phyloP scores from a whole-genome alignment of 345 rosid species.

The Eucalyptus polyanthemos region DNA sequence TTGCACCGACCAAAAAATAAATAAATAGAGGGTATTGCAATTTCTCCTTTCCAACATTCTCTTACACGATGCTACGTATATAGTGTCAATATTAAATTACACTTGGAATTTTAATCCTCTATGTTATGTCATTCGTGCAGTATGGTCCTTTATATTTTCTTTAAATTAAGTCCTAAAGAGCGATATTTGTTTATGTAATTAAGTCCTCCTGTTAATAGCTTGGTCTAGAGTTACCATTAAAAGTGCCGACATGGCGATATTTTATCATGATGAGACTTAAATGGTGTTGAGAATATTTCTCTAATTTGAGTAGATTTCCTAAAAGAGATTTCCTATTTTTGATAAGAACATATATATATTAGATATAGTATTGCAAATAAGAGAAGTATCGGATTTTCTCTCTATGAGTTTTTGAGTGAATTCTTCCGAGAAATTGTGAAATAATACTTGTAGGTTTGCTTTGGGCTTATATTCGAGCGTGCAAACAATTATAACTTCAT shows the following conservation, averaged over 20 bases:
- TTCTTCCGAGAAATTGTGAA: background rate
- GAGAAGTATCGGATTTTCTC: background rate
- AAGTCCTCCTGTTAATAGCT: fast-evolving
- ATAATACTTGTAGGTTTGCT: background rate
- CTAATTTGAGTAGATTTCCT: background rate
- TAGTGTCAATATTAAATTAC: background rate
- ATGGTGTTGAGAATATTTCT: background rate
- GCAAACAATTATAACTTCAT: too few species aligned
- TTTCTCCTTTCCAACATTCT: background rate
- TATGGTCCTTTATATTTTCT: background rate
- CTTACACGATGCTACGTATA: background rate
- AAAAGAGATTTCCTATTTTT: background rate
- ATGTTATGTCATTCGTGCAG: background rate
- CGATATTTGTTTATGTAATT: background rate
- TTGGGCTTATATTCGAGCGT: background rate
- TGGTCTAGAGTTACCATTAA: fast-evolving
- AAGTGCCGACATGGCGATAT: background rate
- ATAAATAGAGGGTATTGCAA: background rate
- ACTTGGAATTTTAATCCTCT: background rate
- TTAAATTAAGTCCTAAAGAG: background rate
- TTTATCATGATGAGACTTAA: background rate
- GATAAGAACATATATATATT: too few species aligned
- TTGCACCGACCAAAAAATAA: background rate
- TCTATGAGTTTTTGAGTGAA: background rate
- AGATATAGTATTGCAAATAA: too few species aligned